Evolutionary conservation across 805 yeast genomes (phyloP).

Genomic region (Schwanniomyces pseudopolymorphus): DNA sequence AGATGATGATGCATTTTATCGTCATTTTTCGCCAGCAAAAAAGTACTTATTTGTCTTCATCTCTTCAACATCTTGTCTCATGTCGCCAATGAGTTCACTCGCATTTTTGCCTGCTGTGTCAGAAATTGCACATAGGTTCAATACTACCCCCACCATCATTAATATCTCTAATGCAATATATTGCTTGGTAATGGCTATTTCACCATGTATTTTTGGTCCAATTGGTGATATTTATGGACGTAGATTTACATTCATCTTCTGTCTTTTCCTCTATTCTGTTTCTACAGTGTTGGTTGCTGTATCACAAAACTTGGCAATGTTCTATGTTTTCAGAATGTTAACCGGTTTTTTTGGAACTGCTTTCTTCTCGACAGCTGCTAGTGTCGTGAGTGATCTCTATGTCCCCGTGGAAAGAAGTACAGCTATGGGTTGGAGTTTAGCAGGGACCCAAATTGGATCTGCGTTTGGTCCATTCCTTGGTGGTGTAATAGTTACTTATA

Average conservation of each 20-base stretch:
- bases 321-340: conserved; percentile 48
- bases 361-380: conserved; percentile 54
- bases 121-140: conserved; percentile 43
- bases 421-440: conserved; percentile 48
- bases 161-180: conserved; percentile 51
- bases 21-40: neutral
- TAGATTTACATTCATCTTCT: conserved; percentile 40
- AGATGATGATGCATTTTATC: neutral
- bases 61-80: conserved; percentile 29
- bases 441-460: conserved; percentile 55
- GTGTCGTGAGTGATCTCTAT: conserved; percentile 50
- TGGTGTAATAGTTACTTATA: conserved; percentile 51
- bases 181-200: conserved; percentile 50
- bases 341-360: conserved; percentile 55
- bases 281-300: conserved; percentile 37
- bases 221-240: conserved; percentile 53
- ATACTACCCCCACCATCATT: conserved; percentile 48
- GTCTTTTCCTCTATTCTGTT: conserved; percentile 28
- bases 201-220: conserved; percentile 52
- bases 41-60: conserved; percentile 6
- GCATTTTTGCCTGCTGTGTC: conserved; percentile 54
- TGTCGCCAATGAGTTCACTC: conserved; percentile 44
- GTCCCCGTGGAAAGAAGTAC: conserved; percentile 52
- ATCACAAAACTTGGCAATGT: conserved; percentile 53
- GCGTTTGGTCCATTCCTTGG: conserved; percentile 54